Percentiles rank a stretch among this genome's conserved stretches.
Evolutionary conservation across 768 basidiomycete genomes (phyloP).

Genomic region (Kwoniella europaea): DNA sequence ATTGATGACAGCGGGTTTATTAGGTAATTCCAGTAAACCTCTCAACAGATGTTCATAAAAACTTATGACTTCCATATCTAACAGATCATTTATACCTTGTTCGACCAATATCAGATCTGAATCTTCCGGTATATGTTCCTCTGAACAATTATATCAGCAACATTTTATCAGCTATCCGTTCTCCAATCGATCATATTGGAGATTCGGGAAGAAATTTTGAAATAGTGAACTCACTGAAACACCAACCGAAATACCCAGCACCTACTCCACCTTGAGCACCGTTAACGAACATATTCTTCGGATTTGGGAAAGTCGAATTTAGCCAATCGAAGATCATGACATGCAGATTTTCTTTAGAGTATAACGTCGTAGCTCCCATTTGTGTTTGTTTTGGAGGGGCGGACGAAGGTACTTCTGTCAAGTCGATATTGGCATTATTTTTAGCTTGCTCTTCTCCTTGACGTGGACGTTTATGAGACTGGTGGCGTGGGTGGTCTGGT

Average conservation of each 20-base stretch:
- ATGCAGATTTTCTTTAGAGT: constrained; percentile 54
- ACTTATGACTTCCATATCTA: constrained; percentile 32
- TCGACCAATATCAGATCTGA: constrained; percentile 48
- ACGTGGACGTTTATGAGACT: not conserved
- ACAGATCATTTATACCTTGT: constrained; percentile 50
- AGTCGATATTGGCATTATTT: not conserved
- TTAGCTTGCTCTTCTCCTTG: constrained; percentile 3
- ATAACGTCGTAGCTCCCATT: constrained; percentile 41
- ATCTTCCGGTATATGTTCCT: constrained; percentile 50
- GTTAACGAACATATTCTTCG: constrained; percentile 43
- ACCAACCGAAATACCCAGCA: constrained; percentile 47
- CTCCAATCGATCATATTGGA: no score
- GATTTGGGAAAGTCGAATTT: constrained; percentile 46
- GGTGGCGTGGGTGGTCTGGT: not conserved
- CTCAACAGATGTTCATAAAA: constrained; percentile 44
- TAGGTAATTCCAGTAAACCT: constrained; percentile 36
- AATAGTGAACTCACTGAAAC: constrained; percentile 51
- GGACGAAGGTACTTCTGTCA: constrained; percentile 4
- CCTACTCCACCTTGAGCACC: constrained; percentile 52
- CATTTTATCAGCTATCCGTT: no score
- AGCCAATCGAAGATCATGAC: constrained; percentile 51
- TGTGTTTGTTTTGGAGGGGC: not conserved
- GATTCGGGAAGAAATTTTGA: no score
- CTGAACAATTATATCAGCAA: no score
- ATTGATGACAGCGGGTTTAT: constrained; percentile 49